phyloP scores from a whole-genome alignment of 495 filamentous ascomycete species.

The Aspergillus panamensis region DNA sequence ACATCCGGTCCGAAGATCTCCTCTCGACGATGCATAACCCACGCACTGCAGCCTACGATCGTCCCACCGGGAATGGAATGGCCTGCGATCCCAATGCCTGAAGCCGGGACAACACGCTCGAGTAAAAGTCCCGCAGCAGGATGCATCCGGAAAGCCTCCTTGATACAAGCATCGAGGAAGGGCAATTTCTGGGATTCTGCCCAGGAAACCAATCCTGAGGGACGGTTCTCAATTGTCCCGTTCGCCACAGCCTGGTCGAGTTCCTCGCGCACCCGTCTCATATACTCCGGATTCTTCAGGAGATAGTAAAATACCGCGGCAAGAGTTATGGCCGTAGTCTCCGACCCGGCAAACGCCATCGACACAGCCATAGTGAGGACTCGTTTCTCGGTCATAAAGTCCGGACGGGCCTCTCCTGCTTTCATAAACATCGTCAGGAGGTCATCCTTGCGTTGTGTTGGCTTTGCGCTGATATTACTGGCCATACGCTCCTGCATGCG shows the following conservation, averaged over 20 bases:
- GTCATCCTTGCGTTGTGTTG: conserved; percentile 17
- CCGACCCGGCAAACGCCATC: conserved; percentile 52
- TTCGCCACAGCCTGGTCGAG: conserved; percentile 48
- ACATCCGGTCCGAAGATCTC: conserved; percentile 59
- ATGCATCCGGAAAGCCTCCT: conserved; percentile 63
- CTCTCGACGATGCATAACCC: conserved; percentile 57
- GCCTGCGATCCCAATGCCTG: conserved; percentile 41
- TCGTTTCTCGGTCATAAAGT: conserved; percentile 33
- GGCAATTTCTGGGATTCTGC: conserved; percentile 54
- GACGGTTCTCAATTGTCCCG: conserved; percentile 48
- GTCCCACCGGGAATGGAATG: conserved; percentile 56
- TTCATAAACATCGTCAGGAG: conserved; percentile 30
- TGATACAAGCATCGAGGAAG: conserved; percentile 65
- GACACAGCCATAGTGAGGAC: conserved; percentile 34
- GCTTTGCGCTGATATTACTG: not conserved
- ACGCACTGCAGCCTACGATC: conserved; percentile 54
- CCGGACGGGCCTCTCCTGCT: conserved; percentile 32
- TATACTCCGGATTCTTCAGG: conserved; percentile 47
- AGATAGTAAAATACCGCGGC: conserved; percentile 63
- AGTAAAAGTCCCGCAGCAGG: conserved; percentile 57
- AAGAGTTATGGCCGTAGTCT: conserved; percentile 65
- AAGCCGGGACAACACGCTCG: conserved; percentile 44
- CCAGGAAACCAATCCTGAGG: conserved; percentile 57
- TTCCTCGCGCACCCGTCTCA: conserved; percentile 46
- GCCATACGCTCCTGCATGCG: conserved; percentile 42